Percentiles rank a stretch among this genome's conserved stretches.
These are phyloP conservation scores for Daphne laureola DNA, from an alignment of 441 rosid species.

Conservation along the genomic window DNA sequence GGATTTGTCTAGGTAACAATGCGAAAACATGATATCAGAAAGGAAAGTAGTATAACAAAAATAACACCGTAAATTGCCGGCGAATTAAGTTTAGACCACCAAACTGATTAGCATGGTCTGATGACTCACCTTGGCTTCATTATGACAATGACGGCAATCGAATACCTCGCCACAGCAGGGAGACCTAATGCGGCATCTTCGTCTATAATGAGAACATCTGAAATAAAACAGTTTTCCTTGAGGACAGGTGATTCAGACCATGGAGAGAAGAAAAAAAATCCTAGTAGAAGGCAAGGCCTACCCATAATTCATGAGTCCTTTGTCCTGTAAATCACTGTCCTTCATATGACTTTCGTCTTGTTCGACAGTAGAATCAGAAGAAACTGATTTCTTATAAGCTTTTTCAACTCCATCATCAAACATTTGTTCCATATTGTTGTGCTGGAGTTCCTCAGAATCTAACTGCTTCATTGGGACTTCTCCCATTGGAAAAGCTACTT, in stretches of 20 bases:
- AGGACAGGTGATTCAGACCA: slow-evolving; percentile 4
- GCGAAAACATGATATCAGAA: too few species aligned
- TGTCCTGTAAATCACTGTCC: slow-evolving; percentile 21
- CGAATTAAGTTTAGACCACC: too few species aligned
- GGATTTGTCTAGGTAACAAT: too few species aligned
- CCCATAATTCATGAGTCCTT: slow-evolving; percentile 72
- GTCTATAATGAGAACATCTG: slow-evolving; percentile 68
- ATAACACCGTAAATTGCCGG: too few species aligned
- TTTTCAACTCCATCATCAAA: slow-evolving; percentile 10
- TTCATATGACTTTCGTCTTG: slow-evolving; percentile 9
- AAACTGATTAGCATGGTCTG: too few species aligned
- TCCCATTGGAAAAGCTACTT: slow-evolving; percentile 30
- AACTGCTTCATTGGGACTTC: slow-evolving; percentile 21
- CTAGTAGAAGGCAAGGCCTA: slow-evolving; percentile 16
- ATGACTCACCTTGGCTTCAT: slow-evolving; percentile 56
- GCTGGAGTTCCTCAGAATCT: slow-evolving; percentile 17
- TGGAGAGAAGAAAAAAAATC: neutral
- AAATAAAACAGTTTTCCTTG: slow-evolving; percentile 10
- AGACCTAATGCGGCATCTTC: slow-evolving; percentile 76
- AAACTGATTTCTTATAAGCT: too few species aligned
- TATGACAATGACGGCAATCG: slow-evolving; percentile 90
- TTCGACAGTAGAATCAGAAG: neutral
- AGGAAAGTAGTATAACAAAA: too few species aligned
- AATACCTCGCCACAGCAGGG: slow-evolving; percentile 84
- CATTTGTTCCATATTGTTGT: slow-evolving; percentile 15